These are phyloP conservation scores for Pseudopyricularia cyperi DNA, from an alignment of 2,329 filamentous ascomycete species.

Conservation along the genomic window DNA sequence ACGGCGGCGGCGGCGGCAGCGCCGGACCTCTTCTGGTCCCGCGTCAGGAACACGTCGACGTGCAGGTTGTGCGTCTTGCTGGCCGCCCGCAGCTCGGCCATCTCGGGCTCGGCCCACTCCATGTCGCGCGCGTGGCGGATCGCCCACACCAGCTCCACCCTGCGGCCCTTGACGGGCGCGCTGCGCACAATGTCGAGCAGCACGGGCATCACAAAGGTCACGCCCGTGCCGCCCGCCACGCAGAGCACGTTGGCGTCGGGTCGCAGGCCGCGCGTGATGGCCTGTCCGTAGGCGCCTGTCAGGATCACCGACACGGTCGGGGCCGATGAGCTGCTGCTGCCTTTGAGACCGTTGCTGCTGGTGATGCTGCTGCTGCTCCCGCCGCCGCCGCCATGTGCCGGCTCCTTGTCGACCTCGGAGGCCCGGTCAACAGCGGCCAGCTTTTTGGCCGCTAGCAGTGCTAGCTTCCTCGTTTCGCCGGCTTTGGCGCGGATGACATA, in stretches of 20 bases:
- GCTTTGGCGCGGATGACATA: slow-evolving; percentile 45
- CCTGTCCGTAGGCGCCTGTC: slow-evolving; percentile 49
- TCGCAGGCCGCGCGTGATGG: slow-evolving; percentile 26
- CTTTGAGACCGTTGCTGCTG: no score
- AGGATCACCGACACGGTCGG: slow-evolving; percentile 42
- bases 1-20: slow-evolving; percentile 6
- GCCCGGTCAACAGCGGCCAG: slow-evolving; percentile 12
- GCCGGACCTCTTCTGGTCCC: slow-evolving; percentile 20
- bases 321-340: background rate
- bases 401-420: background rate
- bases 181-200: slow-evolving; percentile 25
- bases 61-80: slow-evolving; percentile 22
- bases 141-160: slow-evolving; percentile 52
- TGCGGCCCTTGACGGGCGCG: slow-evolving; percentile 19
- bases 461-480: slow-evolving; percentile 46
- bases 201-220: slow-evolving; percentile 41
- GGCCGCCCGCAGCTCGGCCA: slow-evolving; percentile 32
- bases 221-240: slow-evolving; percentile 44
- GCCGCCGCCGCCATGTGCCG: background rate
- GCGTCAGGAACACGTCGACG: slow-evolving; percentile 46
- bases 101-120: slow-evolving; percentile 44
- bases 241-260: slow-evolving; percentile 33
- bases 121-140: slow-evolving; percentile 40
- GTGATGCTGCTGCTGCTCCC: background rate
- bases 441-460: slow-evolving; percentile 27